Evolutionary conservation across 352 stramenopile genomes (phyloP).

Genomic region (Peronospora farinosa): DNA sequence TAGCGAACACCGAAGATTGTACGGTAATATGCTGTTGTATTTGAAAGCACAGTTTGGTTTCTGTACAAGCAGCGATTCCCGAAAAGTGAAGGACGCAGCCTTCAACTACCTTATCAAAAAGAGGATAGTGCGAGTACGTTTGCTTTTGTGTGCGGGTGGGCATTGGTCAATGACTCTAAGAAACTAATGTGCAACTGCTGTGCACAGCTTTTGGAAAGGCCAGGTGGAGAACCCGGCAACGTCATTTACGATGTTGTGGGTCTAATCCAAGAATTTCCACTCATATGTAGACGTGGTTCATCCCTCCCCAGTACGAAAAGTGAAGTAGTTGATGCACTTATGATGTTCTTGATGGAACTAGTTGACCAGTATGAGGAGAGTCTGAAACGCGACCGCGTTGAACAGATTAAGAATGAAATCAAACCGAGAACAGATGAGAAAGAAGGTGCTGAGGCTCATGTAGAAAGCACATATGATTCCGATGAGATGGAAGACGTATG

Average conservation of each 20-base stretch:
- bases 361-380: slow-evolving; percentile 32
- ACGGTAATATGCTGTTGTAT: slow-evolving; percentile 38
- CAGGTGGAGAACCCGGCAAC: slow-evolving; percentile 14
- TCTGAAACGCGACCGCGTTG: slow-evolving; percentile 13
- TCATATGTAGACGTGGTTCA: slow-evolving; percentile 27
- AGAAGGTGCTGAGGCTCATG: neutral
- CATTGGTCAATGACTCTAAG: neutral
- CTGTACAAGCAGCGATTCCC: slow-evolving; percentile 28
- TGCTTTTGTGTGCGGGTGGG: neutral
- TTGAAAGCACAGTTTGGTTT: slow-evolving; percentile 44
- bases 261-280: slow-evolving; percentile 32
- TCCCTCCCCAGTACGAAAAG: slow-evolving; percentile 27
- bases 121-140: slow-evolving; percentile 39
- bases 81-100: slow-evolving; percentile 38
- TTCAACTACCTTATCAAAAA: slow-evolving; percentile 44
- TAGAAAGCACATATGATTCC: slow-evolving; percentile 2
- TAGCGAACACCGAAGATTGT: slow-evolving; percentile 35
- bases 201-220: slow-evolving; percentile 23
- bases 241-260: slow-evolving; percentile 33
- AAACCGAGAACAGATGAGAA: slow-evolving; percentile 3
- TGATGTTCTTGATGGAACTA: slow-evolving; percentile 40
- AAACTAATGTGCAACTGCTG: slow-evolving; percentile 11
- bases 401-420: slow-evolving; percentile 14
- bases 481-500: slow-evolving; percentile 1
- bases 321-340: slow-evolving; percentile 36